Evolutionary conservation across 352 stramenopile species (phyloP).

Genomic region (Phytopythium helicoides): DNA sequence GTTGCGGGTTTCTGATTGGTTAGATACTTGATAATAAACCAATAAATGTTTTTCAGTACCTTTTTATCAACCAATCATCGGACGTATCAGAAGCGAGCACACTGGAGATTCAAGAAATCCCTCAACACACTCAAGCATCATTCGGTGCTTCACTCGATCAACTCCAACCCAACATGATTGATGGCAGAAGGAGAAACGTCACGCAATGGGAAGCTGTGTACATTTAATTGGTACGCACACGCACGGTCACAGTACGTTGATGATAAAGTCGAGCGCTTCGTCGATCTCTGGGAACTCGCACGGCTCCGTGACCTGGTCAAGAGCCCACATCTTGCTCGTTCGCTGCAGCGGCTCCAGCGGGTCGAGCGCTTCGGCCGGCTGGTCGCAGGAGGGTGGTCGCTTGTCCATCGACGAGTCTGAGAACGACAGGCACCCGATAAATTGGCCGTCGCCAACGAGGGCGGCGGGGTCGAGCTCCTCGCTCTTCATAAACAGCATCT

Average conservation of each 20-base stretch:
- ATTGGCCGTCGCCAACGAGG: not conserved
- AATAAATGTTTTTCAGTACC: too few species aligned
- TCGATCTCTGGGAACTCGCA: constrained; percentile 3
- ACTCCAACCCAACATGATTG: too few species aligned
- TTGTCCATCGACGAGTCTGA: not conserved
- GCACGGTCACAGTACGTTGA: constrained; percentile 3
- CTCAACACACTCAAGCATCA: too few species aligned
- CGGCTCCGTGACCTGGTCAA: not conserved
- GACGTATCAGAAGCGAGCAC: too few species aligned
- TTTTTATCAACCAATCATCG: too few species aligned
- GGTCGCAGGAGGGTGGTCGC: not conserved
- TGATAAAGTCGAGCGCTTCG: constrained; percentile 10
- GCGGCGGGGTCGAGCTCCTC: not conserved
- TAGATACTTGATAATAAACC: too few species aligned
- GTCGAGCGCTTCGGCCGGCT: constrained; percentile 1
- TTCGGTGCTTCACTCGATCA: too few species aligned
- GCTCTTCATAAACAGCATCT: constrained; percentile 1
- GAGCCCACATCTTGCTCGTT: not conserved
- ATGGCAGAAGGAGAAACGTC: too few species aligned
- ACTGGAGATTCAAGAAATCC: too few species aligned
- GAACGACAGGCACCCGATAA: not conserved
- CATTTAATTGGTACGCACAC: too few species aligned
- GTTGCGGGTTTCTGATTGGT: too few species aligned
- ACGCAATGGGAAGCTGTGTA: too few species aligned
- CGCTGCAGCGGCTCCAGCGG: not conserved